Conservation (phyloP, 2,329 filamentous ascomycete genomes). For the Dendryphion nanum region DNA sequence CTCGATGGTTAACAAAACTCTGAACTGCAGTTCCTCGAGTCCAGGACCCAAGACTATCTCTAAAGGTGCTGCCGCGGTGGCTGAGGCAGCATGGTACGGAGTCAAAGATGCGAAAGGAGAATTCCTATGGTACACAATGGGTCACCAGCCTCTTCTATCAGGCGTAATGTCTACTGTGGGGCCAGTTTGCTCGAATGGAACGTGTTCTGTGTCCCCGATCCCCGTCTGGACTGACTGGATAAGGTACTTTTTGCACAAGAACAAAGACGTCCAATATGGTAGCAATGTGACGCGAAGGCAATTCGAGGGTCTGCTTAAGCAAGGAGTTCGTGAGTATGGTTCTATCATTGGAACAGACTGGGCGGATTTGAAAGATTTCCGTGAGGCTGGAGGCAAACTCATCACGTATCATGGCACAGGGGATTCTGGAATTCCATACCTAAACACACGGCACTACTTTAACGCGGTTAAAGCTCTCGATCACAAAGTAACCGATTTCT, state of each 20-base stretch:
- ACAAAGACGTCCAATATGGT: too few species aligned
- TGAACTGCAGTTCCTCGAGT: background rate
- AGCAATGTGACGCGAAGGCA: constrained; percentile 21
- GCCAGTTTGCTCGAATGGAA: background rate
- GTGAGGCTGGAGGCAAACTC: constrained; percentile 18
- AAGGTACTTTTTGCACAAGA: too few species aligned
- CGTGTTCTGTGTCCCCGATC: constrained; percentile 1
- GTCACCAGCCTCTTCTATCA: too few species aligned
- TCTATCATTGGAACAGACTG: constrained; percentile 40
- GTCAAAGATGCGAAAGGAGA: too few species aligned
- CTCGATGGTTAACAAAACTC: background rate
- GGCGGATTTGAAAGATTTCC: constrained; percentile 18
- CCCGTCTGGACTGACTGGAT: constrained; percentile 23
- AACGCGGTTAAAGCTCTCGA: constrained; percentile 7
- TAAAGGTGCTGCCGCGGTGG: background rate
- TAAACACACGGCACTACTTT: constrained; percentile 13
- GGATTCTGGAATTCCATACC: constrained; percentile 11
- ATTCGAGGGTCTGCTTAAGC: constrained; percentile 20
- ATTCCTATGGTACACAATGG: background rate
- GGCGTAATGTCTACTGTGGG: too few species aligned
- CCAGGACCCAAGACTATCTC: background rate
- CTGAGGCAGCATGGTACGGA: background rate
- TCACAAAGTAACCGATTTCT: constrained; percentile 17
- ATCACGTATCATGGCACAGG: constrained; percentile 23
- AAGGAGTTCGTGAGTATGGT: constrained; percentile 28